Percentiles rank a stretch among this genome's conserved stretches.
phyloP scores from a whole-genome alignment of 1,139 yeast genomes.

The Yamadazyma trypodendri region DNA sequence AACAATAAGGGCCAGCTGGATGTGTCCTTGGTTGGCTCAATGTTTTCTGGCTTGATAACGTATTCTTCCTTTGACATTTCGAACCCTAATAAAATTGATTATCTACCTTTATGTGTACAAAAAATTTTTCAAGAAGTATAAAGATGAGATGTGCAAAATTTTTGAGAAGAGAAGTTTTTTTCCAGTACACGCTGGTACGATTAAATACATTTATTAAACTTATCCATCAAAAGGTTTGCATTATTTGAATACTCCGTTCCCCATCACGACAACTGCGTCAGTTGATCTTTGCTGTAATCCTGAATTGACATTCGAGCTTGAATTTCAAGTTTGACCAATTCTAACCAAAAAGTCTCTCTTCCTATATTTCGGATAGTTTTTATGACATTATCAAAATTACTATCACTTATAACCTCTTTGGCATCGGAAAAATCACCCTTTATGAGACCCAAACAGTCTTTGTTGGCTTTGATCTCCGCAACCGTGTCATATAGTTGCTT shows the following conservation, averaged over 20 bases:
- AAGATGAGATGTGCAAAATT: slow-evolving; percentile 14
- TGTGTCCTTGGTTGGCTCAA: slow-evolving; percentile 79
- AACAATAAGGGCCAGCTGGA: slow-evolving; percentile 94
- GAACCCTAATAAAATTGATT: background rate
- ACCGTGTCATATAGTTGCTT: slow-evolving; percentile 60
- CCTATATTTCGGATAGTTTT: slow-evolving; percentile 63
- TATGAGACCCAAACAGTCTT: slow-evolving; percentile 61
- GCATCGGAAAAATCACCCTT: slow-evolving; percentile 47
- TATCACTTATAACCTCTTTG: slow-evolving; percentile 35
- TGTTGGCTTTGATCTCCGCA: slow-evolving; percentile 66
- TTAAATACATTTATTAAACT: background rate
- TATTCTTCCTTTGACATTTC: slow-evolving; percentile 58
- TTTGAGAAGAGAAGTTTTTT: slow-evolving; percentile 4
- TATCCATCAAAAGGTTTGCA: too few species aligned
- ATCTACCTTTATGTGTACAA: slow-evolving; percentile 6
- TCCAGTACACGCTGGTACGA: background rate
- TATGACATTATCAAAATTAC: slow-evolving; percentile 51
- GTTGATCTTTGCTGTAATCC: background rate
- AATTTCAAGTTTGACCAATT: slow-evolving; percentile 35
- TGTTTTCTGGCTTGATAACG: slow-evolving; percentile 87
- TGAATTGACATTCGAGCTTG: slow-evolving; percentile 6
- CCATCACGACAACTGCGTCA: background rate
- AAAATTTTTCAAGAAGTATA: slow-evolving; percentile 15
- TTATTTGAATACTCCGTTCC: too few species aligned
- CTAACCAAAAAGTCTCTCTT: slow-evolving; percentile 69